These are phyloP conservation scores for Clarireedia homoeocarpa DNA, from an alignment of 2,329 filamentous ascomycete genomes.

Conservation along the genomic window DNA sequence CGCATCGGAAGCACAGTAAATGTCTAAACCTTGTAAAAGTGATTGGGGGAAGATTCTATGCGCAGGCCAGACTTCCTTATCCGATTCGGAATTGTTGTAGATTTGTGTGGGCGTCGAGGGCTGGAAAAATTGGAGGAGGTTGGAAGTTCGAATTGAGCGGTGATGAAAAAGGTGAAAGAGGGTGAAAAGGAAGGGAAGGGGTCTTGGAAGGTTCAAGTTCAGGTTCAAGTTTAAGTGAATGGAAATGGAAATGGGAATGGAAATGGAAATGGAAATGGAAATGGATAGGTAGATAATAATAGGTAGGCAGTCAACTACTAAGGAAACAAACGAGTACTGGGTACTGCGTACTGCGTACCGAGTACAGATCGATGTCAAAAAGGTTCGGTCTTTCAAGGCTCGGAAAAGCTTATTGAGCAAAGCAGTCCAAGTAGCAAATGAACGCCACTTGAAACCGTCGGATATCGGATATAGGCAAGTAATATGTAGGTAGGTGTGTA, in stretches of 20 bases:
- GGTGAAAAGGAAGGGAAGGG: background rate
- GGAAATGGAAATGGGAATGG: no score
- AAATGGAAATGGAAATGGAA: background rate
- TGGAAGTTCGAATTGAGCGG: background rate
- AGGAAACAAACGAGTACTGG: no score
- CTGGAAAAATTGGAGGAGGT: background rate
- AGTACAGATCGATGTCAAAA: background rate
- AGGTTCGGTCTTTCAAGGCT: background rate
- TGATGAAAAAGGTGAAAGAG: background rate
- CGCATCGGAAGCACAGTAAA: conserved; percentile 1
- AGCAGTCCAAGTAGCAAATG: background rate
- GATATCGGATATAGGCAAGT: background rate
- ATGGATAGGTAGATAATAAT: background rate
- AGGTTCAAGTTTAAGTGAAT: no score
- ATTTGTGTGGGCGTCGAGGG: no score
- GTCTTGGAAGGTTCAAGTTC: background rate
- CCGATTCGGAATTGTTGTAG: no score
- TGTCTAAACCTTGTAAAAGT: conserved; percentile 3
- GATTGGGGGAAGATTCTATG: background rate
- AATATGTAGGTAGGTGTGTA: no score
- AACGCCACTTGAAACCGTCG: conserved; percentile 9
- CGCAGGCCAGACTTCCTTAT: background rate
- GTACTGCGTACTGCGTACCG: no score
- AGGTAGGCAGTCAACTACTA: no score
- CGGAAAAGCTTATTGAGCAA: conserved; percentile 7